A percentile compares a stretch with the other conserved stretches of the same genome.
Conservation (phyloP, 805 yeast species). For the Cyberlindnera misumaiensis region DNA sequence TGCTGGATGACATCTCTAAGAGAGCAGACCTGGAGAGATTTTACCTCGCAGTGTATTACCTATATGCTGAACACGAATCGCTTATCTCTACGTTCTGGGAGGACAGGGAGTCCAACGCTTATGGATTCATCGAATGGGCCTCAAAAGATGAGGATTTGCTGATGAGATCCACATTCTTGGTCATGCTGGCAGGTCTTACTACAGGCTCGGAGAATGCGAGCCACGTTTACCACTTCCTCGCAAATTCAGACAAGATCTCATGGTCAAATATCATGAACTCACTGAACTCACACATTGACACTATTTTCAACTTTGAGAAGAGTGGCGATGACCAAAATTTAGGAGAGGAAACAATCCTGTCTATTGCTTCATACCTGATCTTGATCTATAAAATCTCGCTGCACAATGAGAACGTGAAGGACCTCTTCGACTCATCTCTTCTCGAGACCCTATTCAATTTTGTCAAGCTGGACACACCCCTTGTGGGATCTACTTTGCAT, state of each 20-base stretch:
- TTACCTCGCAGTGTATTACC: constrained; percentile 64
- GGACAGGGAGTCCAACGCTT: constrained; percentile 55
- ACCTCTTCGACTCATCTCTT: constrained; percentile 22
- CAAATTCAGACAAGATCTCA: constrained; percentile 37
- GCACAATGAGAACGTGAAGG: constrained; percentile 31
- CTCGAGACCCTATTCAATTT: constrained; percentile 38
- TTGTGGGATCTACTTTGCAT: constrained; percentile 48
- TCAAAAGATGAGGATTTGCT: constrained; percentile 72
- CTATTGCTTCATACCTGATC: constrained; percentile 67
- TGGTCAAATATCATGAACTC: constrained; percentile 51
- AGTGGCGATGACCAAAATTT: constrained; percentile 46
- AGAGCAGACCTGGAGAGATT: constrained; percentile 86
- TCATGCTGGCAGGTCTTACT: constrained; percentile 71
- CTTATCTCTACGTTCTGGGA: constrained; percentile 61
- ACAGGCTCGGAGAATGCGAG: constrained; percentile 49
- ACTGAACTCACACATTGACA: constrained; percentile 44
- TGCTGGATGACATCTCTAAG: constrained; percentile 57
- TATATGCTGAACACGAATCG: constrained; percentile 57
- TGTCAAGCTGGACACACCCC: constrained; percentile 37
- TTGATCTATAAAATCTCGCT: constrained; percentile 49
- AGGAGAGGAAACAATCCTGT: constrained; percentile 73
- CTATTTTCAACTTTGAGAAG: constrained; percentile 30
- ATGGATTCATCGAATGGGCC: constrained; percentile 88
- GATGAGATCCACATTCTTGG: constrained; percentile 74
- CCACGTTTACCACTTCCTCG: constrained; percentile 42